Evolutionary conservation across 108 stramenopile species (phyloP).

Genomic region (Seminavis robusta): DNA sequence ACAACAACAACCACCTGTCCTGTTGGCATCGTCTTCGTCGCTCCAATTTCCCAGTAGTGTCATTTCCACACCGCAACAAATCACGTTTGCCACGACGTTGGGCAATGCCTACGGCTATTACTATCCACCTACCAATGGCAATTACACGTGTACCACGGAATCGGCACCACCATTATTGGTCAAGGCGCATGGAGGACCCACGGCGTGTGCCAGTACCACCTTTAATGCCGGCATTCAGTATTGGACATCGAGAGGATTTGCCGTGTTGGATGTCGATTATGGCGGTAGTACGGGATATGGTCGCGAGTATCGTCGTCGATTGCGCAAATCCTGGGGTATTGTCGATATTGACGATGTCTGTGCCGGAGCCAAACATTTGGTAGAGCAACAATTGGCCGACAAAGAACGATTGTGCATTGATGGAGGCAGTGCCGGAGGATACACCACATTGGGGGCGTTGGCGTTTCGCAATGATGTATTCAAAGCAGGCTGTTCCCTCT

Average conservation of each 20-base stretch:
- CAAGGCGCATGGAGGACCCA: constrained; percentile 85
- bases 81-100: constrained; percentile 59
- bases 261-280: constrained; percentile 84
- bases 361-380: constrained; percentile 60
- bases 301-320: constrained; percentile 57
- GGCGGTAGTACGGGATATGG: constrained; percentile 82
- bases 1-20: constrained; percentile 15
- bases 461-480: constrained; percentile 65
- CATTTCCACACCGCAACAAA: constrained; percentile 50
- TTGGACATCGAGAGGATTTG: constrained; percentile 83
- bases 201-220: constrained; percentile 57
- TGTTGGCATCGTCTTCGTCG: constrained; percentile 48
- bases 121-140: constrained; percentile 61
- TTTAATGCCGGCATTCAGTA: constrained; percentile 73
- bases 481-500: constrained; percentile 68
- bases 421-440: constrained; percentile 83
- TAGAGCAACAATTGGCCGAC: constrained; percentile 55
- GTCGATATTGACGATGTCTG: constrained; percentile 81
- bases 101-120: constrained; percentile 59
- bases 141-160: constrained; percentile 29
- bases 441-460: constrained; percentile 74
- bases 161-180: constrained; percentile 69
- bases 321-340: constrained; percentile 69
- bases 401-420: constrained; percentile 70
- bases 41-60: constrained; percentile 36